Evolutionary conservation across 2,329 filamentous ascomycete species (phyloP), one percentile per base, ranked within the genome.

Genomic region (Sporothrix mexicana): DNA sequence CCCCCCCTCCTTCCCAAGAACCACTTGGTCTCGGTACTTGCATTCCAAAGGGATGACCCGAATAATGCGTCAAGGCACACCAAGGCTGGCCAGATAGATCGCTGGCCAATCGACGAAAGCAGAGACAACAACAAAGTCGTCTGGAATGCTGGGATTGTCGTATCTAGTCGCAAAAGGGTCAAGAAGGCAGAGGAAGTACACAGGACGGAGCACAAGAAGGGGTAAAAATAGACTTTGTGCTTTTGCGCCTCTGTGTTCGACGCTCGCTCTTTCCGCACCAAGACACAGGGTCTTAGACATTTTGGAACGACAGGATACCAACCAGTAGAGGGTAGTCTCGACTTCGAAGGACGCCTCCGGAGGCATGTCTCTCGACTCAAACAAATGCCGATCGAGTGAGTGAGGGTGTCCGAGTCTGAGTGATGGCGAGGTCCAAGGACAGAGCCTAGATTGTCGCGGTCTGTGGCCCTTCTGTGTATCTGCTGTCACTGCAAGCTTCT

Each of bases 361-460:
- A 36, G 30, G 5, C 3, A 36, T 36, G 30, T 36, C 30, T 36
- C 30, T 36, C 30, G 7, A 36, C 30, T 36, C 30, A 59, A 59
- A 59, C 13, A 53, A 59, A 41, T n/a, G 55, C 55, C 55, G 55
- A 59, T 59, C 55, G 55, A 59, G 25, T 59, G 55, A 41, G 55
- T 59, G 55, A 59, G 55, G 55, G 8, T 59, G 55, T 36, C 55
- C 36, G 55, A 59, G 25, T 57, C 55, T 57, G 53, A 30, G 55
- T 30, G 55, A 57, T 53, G 51, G n/a, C 17, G n/a, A n/a, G n/a
- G 51, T 5, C n/a, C 51, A 53, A 20, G n/a, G 30, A 36, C 4
- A 36, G 30, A 36, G 30, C 30, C 30, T 7, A 36, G 30, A 36
- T 36, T 49, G 47, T 49, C 47, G 17, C 17, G 47, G 12, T 49